These are phyloP conservation scores for Babjeviella inositovora DNA, from an alignment of 805 yeast species.

Conservation along the genomic window DNA sequence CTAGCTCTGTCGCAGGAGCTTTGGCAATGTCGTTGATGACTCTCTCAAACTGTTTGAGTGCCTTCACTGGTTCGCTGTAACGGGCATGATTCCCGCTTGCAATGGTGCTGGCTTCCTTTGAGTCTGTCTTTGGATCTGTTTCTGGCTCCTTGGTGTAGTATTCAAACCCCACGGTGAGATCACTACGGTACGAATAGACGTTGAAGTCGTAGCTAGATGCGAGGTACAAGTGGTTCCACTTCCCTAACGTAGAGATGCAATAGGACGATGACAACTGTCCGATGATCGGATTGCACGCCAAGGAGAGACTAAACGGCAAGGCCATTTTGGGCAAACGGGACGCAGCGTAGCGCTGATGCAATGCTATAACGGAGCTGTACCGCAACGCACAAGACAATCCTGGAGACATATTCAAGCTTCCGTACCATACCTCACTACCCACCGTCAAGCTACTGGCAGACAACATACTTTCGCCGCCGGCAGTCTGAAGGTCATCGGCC, in stretches of 20 bases:
- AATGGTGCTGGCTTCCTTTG: too few species aligned
- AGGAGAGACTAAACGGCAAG: conserved; percentile 26
- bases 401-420: conserved; percentile 25
- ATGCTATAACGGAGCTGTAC: conserved; percentile 22
- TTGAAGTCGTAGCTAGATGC: conserved; percentile 26
- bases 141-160: too few species aligned
- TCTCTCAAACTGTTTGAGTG: too few species aligned
- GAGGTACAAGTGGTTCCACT: conserved; percentile 23
- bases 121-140: too few species aligned
- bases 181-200: conserved; percentile 23
- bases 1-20: too few species aligned
- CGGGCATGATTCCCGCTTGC: too few species aligned
- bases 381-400: conserved; percentile 24
- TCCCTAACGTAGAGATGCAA: conserved; percentile 25
- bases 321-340: too few species aligned
- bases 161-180: conserved; percentile 23
- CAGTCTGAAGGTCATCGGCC: conserved; percentile 1
- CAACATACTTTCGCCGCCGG: conserved; percentile 1
- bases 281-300: conserved; percentile 24
- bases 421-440: conserved; percentile 29
- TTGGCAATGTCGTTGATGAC: too few species aligned
- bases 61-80: too few species aligned
- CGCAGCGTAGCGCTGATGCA: too few species aligned
- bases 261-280: conserved; percentile 27
- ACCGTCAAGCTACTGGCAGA: conserved; percentile 19